Evolutionary conservation across 2,329 filamentous ascomycete species (phyloP).

Genomic region (Cladosporium halotolerans): DNA sequence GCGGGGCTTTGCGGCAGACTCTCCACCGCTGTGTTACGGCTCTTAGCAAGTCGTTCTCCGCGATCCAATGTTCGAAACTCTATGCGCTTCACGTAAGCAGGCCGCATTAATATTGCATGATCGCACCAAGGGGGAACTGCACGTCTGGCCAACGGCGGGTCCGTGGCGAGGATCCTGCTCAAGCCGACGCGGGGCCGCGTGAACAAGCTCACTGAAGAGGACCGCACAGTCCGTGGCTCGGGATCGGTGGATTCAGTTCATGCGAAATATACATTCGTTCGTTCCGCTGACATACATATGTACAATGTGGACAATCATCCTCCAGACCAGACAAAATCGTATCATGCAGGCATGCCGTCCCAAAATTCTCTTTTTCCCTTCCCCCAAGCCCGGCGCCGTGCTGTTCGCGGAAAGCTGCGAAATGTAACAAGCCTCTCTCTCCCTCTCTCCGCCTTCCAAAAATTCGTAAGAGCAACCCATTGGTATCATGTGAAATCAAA

Average conservation of each 20-base stretch:
- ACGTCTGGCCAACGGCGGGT: too few relatives aligned
- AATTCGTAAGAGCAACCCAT: neutral
- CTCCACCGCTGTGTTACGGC: too few relatives aligned
- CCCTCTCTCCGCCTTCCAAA: too few relatives aligned
- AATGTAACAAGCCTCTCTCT: neutral
- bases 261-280: too few relatives aligned
- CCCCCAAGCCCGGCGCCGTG: neutral
- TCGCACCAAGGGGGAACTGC: neutral
- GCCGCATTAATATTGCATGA: neutral
- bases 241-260: too few relatives aligned
- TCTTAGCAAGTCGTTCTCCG: too few relatives aligned
- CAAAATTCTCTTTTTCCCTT: neutral
- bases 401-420: neutral
- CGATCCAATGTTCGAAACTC: too few relatives aligned
- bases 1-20: too few relatives aligned
- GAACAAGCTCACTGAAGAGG: neutral
- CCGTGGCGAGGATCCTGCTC: too few relatives aligned
- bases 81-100: too few relatives aligned
- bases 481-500: neutral
- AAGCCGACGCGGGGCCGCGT: neutral
- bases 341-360: neutral
- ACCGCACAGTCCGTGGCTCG: neutral
- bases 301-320: neutral
- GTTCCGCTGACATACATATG: neutral
- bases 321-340: neutral